Conservation (phyloP, 2,329 filamentous ascomycete genomes). For the Talaromyces albobiverticillius region DNA sequence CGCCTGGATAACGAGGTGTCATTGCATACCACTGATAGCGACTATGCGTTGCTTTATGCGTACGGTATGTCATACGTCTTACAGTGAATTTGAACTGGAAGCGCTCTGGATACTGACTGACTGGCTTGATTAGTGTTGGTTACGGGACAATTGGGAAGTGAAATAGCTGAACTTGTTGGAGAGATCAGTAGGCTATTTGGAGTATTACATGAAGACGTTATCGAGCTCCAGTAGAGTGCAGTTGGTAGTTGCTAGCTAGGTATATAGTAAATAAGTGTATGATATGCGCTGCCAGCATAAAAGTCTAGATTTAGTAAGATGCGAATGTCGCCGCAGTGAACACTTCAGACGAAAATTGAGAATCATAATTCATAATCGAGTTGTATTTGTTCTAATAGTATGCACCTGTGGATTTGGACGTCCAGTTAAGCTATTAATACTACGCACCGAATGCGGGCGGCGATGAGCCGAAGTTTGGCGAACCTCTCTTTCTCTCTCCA, state of each 20-base stretch:
- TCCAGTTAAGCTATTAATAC: too few relatives aligned
- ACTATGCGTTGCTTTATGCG: slow-evolving; percentile 90
- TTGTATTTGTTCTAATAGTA: too few relatives aligned
- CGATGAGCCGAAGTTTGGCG: slow-evolving; percentile 15
- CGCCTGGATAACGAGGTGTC: slow-evolving; percentile 63
- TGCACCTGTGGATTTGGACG: too few relatives aligned
- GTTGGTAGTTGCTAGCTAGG: not conserved
- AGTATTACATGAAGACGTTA: slow-evolving; percentile 58
- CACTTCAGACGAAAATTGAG: too few relatives aligned
- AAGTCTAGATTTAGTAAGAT: too few relatives aligned
- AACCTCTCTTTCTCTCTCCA: slow-evolving; percentile 26
- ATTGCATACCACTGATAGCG: slow-evolving; percentile 50
- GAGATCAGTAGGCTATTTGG: slow-evolving; percentile 61
- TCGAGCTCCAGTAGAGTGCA: slow-evolving; percentile 50
- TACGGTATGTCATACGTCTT: slow-evolving; percentile 58
- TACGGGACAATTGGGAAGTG: slow-evolving; percentile 57
- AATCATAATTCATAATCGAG: too few relatives aligned
- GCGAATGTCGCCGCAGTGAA: too few relatives aligned
- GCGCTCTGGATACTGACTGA: not conserved
- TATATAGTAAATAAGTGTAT: not conserved
- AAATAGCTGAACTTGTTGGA: slow-evolving; percentile 53
- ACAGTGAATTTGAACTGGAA: not conserved
- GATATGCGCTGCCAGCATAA: too few relatives aligned
- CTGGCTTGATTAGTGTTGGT: slow-evolving; percentile 51
- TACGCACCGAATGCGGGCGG: slow-evolving; percentile 13